Evolutionary conservation across 1,139 yeast species (phyloP), one percentile per base, ranked within the genome.

Genomic region (Yamadazyma epiphylla): DNA sequence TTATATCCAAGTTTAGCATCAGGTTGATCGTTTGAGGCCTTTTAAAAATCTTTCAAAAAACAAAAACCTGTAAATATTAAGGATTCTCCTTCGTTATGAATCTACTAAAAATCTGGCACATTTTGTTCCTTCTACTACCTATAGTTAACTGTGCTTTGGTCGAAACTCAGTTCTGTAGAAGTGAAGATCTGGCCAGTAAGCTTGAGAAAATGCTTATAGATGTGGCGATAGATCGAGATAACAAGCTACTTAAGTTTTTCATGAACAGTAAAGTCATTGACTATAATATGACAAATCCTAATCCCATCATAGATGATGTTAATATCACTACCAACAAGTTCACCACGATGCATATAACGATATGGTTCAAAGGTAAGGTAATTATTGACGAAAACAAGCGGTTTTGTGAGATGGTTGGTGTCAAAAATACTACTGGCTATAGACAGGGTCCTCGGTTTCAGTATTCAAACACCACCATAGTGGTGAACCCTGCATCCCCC

Each of bases 251-350:
- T 32, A 53, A 60, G 41, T 67, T 69, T 40, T 56, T 62, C 39
- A 48, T 69, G 33, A 62, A 66, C 39, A 45, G 73, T 9, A 50
- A 58, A 49, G 63, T 64, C 8, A 14, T 33, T 3, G 84, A 87
- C 63, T 91, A 94, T 51, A 86, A 86, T 70, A 83, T 85, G 53
- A 39, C 52, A 13, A 24, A 35, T 11, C 33, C 33, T 0, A 28
- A 36, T 8, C 48, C 51, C 10, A 42, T 58, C 5, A 56, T 67
- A 11, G 45, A 46, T 11, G 80, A 74, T 40, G 70, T 70, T 15
- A 64, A 74, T 42, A 13, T 35, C 3, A 51, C 63, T 4, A 67
- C 78, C 2, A 71, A 73, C 44, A 56, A 51, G 36, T 73, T 48
- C 44, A 68, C 80, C 5, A 70, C 78, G 1, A 48, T 74, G 22